Base-by-base conservation (phyloP, 345 rosid genomes). In the Hypericum androsaemum region DNA sequence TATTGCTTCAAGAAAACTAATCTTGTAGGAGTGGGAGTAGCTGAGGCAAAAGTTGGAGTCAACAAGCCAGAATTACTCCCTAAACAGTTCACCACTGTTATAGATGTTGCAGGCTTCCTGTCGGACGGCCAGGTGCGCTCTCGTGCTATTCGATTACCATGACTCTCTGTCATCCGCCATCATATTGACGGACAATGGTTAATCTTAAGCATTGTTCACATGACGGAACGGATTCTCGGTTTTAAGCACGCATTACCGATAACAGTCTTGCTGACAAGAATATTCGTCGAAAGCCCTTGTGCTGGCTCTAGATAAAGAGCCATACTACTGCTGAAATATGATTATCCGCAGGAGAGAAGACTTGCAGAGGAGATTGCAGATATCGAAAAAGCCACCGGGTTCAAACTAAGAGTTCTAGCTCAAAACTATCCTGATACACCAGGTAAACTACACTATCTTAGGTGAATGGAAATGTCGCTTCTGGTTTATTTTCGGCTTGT, bases 341-440 rank as follows among this genome's bases (percentile, higher is more conserved):
- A 53, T 59, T 63, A 16, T 64, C 50, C 59, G 52, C 77, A 89
- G 97, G 94, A 89, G 82, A 77, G 61, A 73, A 75, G 97, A 65
- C 65, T 89, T 47, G 78, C 69, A 12, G 59, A 66, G 65, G 97
- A 89, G 74, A 89, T 89, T 9, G 56, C 65, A 8, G 63, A 75
- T 46, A 69, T 89, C 66, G 94, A 86, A 74, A 80, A 81, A 73
- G 84, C 86, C 62, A 86, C 97, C 7, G 94, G 95, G 58, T 89
- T 78, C 69, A 89, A 83, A 58, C 52, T 89, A 50, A 80, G 90
- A 77, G 79, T 89, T 57, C 65, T 89, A 64, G 95, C 95, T 53
- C 97, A 89, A 57, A 89, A 83, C 75, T 89, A 86, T 69, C 97
- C 97, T 9, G 83, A 78, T 37, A 89, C 97, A 51, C 97, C 97